Base-by-base conservation (phyloP, 768 basidiomycete species). In the Calocera cornea region DNA sequence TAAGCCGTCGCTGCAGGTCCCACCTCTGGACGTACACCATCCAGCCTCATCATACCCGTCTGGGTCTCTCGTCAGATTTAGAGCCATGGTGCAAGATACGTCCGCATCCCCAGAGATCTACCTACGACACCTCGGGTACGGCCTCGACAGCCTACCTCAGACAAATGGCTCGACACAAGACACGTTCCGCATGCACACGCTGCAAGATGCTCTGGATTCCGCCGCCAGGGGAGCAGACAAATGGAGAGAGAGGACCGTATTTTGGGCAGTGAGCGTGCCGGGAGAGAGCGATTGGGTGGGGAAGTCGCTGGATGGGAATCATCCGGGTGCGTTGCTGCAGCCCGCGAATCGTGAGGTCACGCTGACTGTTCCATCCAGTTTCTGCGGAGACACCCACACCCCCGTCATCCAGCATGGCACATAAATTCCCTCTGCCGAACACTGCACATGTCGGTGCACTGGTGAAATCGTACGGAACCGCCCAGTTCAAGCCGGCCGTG, bases 11-110 rank as follows among this genome's bases (percentile, higher is more conserved):
- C 33, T 34, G 14, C 65, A 90, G 86, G 87, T 91, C 63, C 85
- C 88, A 0, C 70, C 76, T 7, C 80, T 90, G 36, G 77, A 81
- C 73, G 72, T 81, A 12, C 71, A 72, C 2, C 72, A 76, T 65
- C 83, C 86, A 12, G 84, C 85, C 40, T 78, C 82, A 31, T 76
- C 77, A 1, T 81, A 84, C 71, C 73, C 74, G 11, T 77, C 81
- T 68, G 78, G 85, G n/a, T 76, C 84, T 0, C 80, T 92, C 2
- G 87, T 92, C 1, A 79, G 82, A 22, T 91, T 92, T 74, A 82
- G 84, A 34, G 87, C 83, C 29, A 89, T 92, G 87, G 80, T 92
- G 34, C 91, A 93, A 74, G 90, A 92, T 73, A 90, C 89, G 1
- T 89, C 89, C 1, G 73, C 82, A 19, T 84, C 87, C 3, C 83